These are phyloP conservation scores for Mycena olivaceomarginata DNA, from an alignment of 768 basidiomycete species.

Conservation along the genomic window DNA sequence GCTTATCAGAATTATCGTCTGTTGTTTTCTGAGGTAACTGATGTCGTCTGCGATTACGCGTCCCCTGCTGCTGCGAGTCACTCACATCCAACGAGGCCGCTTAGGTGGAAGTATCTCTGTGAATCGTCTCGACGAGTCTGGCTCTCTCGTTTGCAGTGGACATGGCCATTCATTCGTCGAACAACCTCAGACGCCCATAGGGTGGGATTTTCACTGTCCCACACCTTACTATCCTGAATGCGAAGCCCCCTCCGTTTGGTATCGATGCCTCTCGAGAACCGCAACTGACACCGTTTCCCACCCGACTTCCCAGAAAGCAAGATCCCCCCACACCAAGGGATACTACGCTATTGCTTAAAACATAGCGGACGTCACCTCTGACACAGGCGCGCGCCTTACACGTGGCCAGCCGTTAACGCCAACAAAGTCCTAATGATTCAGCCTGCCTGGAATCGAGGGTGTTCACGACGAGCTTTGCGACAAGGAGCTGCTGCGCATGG, in stretches of 20 bases:
- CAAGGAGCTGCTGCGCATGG: slow-evolving; percentile 24
- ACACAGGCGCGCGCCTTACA: slow-evolving; percentile 24
- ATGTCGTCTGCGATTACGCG: slow-evolving; percentile 37
- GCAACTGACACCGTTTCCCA: not conserved
- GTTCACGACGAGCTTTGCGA: not conserved
- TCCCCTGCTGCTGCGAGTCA: slow-evolving; percentile 31
- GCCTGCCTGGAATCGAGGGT: slow-evolving; percentile 24
- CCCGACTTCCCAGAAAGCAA: slow-evolving; percentile 35
- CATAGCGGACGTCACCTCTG: slow-evolving; percentile 19
- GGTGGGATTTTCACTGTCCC: slow-evolving; percentile 22
- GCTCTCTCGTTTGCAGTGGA: slow-evolving; percentile 13
- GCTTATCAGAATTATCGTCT: slow-evolving; percentile 34
- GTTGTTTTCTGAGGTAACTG: slow-evolving; percentile 39
- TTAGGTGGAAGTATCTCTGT: slow-evolving; percentile 33
- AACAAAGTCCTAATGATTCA: not conserved
- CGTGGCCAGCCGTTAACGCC: slow-evolving; percentile 24
- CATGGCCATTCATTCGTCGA: slow-evolving; percentile 30
- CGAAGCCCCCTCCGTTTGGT: slow-evolving; percentile 24
- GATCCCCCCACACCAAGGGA: slow-evolving; percentile 23
- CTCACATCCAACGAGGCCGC: slow-evolving; percentile 34
- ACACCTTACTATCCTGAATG: slow-evolving; percentile 24
- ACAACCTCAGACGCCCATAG: slow-evolving; percentile 7
- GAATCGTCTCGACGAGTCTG: slow-evolving; percentile 9
- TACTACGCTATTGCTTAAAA: slow-evolving; percentile 39
- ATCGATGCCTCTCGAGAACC: slow-evolving; percentile 26